phyloP scores from a whole-genome alignment of 495 filamentous ascomycete genomes.

The Pyronema domesticum region DNA sequence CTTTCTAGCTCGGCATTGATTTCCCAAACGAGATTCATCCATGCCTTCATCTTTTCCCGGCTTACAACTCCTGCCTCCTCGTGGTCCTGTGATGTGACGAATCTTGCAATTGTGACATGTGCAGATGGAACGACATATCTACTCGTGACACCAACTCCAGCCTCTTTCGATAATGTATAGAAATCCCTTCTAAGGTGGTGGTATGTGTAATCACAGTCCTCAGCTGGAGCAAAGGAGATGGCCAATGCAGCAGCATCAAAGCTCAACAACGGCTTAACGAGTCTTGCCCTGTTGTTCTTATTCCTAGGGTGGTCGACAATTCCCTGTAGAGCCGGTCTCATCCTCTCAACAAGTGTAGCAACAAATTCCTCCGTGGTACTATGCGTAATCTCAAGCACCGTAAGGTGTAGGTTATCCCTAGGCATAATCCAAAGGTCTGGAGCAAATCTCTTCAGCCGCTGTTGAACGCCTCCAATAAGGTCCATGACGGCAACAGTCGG shows the following conservation, averaged over 20 bases:
- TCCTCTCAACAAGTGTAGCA: constrained; percentile 34
- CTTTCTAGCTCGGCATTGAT: constrained; percentile 53
- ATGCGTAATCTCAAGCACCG: constrained; percentile 63
- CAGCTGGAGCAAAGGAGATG: constrained; percentile 63
- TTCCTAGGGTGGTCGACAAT: constrained; percentile 45
- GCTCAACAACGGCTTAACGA: constrained; percentile 66
- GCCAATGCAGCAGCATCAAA: constrained; percentile 75
- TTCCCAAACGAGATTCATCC: constrained; percentile 51
- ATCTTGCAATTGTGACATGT: constrained; percentile 74
- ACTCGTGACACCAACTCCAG: constrained; percentile 44
- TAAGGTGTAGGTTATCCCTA: constrained; percentile 58
- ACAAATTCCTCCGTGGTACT: constrained; percentile 47
- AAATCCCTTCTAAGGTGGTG: constrained; percentile 77
- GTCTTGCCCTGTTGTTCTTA: constrained; percentile 39
- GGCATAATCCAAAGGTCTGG: constrained; percentile 86
- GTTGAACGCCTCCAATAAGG: constrained; percentile 50
- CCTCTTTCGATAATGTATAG: constrained; percentile 37
- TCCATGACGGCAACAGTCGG: constrained; percentile 51
- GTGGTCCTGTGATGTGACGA: constrained; percentile 36
- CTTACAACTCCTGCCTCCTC: constrained; percentile 26
- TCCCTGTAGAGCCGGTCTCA: constrained; percentile 31
- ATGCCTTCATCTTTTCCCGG: constrained; percentile 30
- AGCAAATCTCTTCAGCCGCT: constrained; percentile 39
- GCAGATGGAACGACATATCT: constrained; percentile 75
- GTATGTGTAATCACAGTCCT: constrained; percentile 54